Base-by-base conservation (phyloP, 2,329 filamentous ascomycete species). In the Diaporthe humulicola region DNA sequence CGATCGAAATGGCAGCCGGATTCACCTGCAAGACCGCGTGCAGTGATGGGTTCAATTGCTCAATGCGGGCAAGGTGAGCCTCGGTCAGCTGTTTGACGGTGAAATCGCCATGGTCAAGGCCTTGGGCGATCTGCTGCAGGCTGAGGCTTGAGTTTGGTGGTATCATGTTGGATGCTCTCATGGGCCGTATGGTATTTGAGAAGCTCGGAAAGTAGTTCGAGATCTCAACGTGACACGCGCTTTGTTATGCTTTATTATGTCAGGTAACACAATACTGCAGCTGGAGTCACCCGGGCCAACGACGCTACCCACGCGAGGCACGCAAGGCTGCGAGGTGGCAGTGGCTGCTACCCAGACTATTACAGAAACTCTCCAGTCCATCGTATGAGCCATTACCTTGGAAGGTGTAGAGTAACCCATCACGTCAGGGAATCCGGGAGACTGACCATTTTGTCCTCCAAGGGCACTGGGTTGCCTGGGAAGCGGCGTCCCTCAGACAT, bases 81-180 rank as follows among this genome's bases (percentile, higher is more conserved):
- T 64, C 58, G 19, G 25, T 14, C 4, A 64, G 38, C 38, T 64
- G 25, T 30, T 30, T 64, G 60, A 48, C 40, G 40, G 60, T 45
- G 38, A 64, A 33, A 45, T 64, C 40, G 10, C 40, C 60, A 33
- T 19, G 42, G 60, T 64, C 40, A 45, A 64, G 60, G 40, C 40
- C 60, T 9, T 48, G 40, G 28, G 40, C 60, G 12, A 64, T 12
- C 40, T 64, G 25, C 15, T 45, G 58, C n/a, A 45, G 19, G 9
- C 28, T 48, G 60, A 45, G 60, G 19, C 17, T 17, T 30, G 40
- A 64, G 8, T 45, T 38, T 12, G 58, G 4, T 10, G 38, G n/a
- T 45, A 64, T 25, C n/a, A 52, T 61, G 36, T 25, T 28, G 36
- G n/a, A 17, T 40, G 57, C 33, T 36, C 10, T 60, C 14, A 9